Base-by-base conservation (phyloP, 768 basidiomycete species). In the Boletus tylopilopsis region DNA sequence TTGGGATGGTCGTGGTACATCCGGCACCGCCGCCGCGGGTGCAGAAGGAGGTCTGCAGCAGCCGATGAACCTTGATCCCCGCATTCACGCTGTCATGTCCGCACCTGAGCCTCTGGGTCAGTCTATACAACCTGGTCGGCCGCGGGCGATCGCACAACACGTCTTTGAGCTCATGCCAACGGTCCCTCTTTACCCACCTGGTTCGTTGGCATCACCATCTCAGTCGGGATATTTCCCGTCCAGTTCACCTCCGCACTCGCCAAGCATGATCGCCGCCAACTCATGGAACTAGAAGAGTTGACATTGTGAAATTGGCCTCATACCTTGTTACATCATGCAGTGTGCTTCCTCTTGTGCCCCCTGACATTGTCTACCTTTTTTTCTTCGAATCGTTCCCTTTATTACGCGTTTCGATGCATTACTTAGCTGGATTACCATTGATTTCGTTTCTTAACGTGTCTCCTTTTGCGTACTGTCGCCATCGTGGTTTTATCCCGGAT, bases 61-160 rank as follows among this genome's bases (percentile, higher is more conserved):
- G 32, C 67, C 74, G 4, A 78, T 83, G 63, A 73, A 75, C 29
- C 87, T 88, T 59, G 91, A 94, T 54, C 82, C 90, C 3, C 81
- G 85, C 27, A 85, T 95, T 15, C 93, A 95, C 55, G 89, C 84
- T 7, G 90, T 93, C 23, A 92, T 92, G 85, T 84, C 84, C 38
- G 75, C 79, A 2, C 61, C 69, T 1, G 73, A 74, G 8, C 58
- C 72, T 2, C 52, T 64, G 40, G 61, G 67, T 3, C 60, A 67
- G 40, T 70, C 71, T 2, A 77, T 75, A 29, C 62, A 75, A 24
- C 59, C 69, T 45, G 54, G 68, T 6, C 57, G 76, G 41, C 54
- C 60, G 9, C 78, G 81, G 15, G 76, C 79, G 21, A 71, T 85
- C 16, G 80, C 80, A 6, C 87, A 89, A 54, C 82, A 84, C 52